phyloP scores from a whole-genome alignment of 768 basidiomycete genomes.

The Boletus sp. region DNA sequence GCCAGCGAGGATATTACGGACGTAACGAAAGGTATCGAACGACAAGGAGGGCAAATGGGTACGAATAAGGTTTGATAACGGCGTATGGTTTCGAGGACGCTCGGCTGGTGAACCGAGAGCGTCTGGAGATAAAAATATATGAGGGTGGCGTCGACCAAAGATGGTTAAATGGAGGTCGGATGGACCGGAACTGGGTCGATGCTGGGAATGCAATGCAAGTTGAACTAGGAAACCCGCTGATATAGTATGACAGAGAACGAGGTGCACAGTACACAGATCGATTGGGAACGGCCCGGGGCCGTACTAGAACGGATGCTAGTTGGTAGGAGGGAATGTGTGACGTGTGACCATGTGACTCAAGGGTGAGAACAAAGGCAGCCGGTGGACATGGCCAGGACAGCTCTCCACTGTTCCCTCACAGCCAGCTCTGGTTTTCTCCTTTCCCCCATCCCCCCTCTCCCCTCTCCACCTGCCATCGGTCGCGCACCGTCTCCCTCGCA shows the following conservation, averaged over 20 bases:
- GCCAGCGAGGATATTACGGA: too few species aligned
- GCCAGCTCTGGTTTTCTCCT: not conserved
- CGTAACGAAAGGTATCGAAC: not conserved
- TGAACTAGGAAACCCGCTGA: too few species aligned
- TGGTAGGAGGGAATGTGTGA: conserved; percentile 1
- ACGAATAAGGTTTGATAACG: not conserved
- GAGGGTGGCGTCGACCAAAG: conserved; percentile 17
- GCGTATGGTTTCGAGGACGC: not conserved
- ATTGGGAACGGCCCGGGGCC: too few species aligned
- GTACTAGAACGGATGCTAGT: too few species aligned
- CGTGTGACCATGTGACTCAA: conserved; percentile 21
- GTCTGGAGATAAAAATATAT: conserved; percentile 7
- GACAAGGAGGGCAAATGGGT: not conserved
- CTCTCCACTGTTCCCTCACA: conserved; percentile 10
- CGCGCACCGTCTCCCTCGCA: not conserved
- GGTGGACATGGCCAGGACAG: conserved; percentile 10
- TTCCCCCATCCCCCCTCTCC: too few species aligned
- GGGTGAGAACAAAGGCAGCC: conserved; percentile 27
- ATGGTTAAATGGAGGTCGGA: conserved; percentile 14
- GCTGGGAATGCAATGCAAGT: not conserved
- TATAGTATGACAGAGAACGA: too few species aligned
- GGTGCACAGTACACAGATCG: too few species aligned
- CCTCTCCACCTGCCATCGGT: not conserved
- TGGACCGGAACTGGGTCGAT: not conserved
- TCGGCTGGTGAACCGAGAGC: not conserved